These are phyloP conservation scores for Hordeum pubiflorum DNA, from an alignment of 202 grass and related monocot species.

Conservation along the genomic window DNA sequence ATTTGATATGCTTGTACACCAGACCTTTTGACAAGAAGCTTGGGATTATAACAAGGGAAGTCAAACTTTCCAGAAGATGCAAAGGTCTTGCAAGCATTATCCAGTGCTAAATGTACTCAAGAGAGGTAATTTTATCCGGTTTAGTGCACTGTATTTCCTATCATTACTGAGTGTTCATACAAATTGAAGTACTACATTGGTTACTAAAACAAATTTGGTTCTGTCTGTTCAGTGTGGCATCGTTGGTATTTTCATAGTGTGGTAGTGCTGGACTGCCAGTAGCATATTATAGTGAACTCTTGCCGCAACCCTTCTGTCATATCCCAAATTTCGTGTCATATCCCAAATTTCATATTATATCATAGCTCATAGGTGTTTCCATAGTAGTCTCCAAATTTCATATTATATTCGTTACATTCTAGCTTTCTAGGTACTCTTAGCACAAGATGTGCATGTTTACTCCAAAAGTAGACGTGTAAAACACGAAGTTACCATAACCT, in stretches of 20 bases:
- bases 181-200: not conserved
- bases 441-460: not conserved
- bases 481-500: not conserved
- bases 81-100: not conserved
- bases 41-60: not conserved
- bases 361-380: not conserved
- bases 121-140: not conserved
- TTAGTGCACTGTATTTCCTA: not conserved
- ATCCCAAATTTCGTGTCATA: not conserved
- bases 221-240: not conserved
- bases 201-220: not conserved
- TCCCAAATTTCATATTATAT: not conserved
- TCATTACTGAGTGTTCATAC: not conserved
- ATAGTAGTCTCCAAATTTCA: not conserved
- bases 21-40: not conserved
- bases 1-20: not conserved
- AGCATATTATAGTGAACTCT: not conserved
- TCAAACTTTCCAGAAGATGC: not conserved
- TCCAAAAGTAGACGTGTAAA: not conserved
- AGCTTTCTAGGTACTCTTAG: not conserved
- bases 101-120: conserved; percentile 7
- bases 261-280: not conserved
- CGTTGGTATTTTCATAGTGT: not conserved
- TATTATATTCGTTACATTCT: not conserved
- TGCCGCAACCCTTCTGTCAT: not conserved